Conservation (phyloP, 805 yeast species). For the Pichia ethanolica region DNA sequence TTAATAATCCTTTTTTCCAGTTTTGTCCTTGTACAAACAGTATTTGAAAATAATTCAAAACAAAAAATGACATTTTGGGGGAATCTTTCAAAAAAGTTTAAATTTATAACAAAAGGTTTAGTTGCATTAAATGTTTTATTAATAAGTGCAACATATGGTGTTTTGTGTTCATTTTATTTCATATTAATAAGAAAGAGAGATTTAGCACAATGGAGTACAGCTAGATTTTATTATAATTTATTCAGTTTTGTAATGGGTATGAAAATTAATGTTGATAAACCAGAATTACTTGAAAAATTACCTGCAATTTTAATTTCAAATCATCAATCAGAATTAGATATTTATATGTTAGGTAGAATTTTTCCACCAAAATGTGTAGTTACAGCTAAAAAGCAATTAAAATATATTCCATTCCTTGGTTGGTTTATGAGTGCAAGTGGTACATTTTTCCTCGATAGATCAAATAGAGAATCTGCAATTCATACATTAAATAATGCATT, state of each 20-base stretch:
- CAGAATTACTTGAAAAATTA: slow-evolving; percentile 43
- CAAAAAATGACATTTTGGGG: slow-evolving; percentile 3
- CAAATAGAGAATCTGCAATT: slow-evolving; percentile 67
- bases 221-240: slow-evolving; percentile 64
- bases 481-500: slow-evolving; percentile 68
- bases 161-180: slow-evolving; percentile 61
- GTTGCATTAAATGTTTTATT: slow-evolving; percentile 47
- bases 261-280: slow-evolving; percentile 61
- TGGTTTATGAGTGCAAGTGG: slow-evolving; percentile 95
- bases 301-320: slow-evolving; percentile 83
- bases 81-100: slow-evolving; percentile 27
- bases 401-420: slow-evolving; percentile 84
- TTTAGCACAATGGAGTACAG: slow-evolving; percentile 84
- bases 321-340: slow-evolving; percentile 88
- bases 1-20: slow-evolving; percentile 1
- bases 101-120: slow-evolving; percentile 49
- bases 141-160: slow-evolving; percentile 68
- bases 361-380: slow-evolving; percentile 89
- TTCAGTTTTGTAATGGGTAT: slow-evolving; percentile 62
- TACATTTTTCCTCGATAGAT: slow-evolving; percentile 83
- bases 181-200: slow-evolving; percentile 66
- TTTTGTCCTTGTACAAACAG: slow-evolving; percentile 1
- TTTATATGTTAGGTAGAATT: slow-evolving; percentile 68
- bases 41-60: background rate
- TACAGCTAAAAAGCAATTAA: slow-evolving; percentile 81